A percentile compares a stretch with the other conserved stretches of the same genome.
phyloP scores from a whole-genome alignment of 371 early-diverging fungal genomes.

The Mucor mucedo region DNA sequence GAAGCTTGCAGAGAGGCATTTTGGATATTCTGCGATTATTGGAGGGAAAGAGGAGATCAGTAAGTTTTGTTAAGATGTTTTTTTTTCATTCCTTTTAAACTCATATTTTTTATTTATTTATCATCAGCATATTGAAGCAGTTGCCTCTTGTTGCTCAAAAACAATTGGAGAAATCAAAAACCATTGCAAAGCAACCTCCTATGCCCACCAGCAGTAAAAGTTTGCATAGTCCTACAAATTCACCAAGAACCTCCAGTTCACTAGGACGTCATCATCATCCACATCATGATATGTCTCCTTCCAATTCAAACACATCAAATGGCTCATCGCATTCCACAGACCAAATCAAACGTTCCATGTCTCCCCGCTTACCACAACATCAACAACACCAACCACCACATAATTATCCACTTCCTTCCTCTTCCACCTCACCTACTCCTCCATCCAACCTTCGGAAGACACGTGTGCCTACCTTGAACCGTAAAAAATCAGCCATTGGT shows the following conservation, averaged over 20 bases:
- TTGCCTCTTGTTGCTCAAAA: slow-evolving; percentile 36
- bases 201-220: background rate
- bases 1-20: slow-evolving; percentile 50
- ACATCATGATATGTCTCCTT: slow-evolving; percentile 34
- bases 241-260: slow-evolving; percentile 38
- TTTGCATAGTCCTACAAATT: slow-evolving; percentile 37
- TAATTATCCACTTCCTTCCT: slow-evolving; percentile 25
- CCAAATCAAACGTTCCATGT: slow-evolving; percentile 23
- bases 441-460: slow-evolving; percentile 34
- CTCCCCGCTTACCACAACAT: slow-evolving; percentile 84
- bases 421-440: slow-evolving; percentile 22
- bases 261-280: slow-evolving; percentile 29
- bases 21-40: slow-evolving; percentile 50
- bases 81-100: too few relatives aligned
- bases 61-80: slow-evolving; percentile 12
- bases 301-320: slow-evolving; percentile 38
- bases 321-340: slow-evolving; percentile 13
- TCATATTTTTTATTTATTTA: background rate
- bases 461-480: slow-evolving; percentile 39
- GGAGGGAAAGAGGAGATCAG: slow-evolving; percentile 52
- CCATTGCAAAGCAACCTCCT: slow-evolving; percentile 1
- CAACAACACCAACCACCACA: slow-evolving; percentile 66
- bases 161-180: slow-evolving; percentile 41
- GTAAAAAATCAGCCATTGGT: slow-evolving; percentile 45
- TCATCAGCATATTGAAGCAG: slow-evolving; percentile 30